Base-by-base conservation (phyloP, 2,329 filamentous ascomycete species). In the Monosporascus sp. region DNA sequence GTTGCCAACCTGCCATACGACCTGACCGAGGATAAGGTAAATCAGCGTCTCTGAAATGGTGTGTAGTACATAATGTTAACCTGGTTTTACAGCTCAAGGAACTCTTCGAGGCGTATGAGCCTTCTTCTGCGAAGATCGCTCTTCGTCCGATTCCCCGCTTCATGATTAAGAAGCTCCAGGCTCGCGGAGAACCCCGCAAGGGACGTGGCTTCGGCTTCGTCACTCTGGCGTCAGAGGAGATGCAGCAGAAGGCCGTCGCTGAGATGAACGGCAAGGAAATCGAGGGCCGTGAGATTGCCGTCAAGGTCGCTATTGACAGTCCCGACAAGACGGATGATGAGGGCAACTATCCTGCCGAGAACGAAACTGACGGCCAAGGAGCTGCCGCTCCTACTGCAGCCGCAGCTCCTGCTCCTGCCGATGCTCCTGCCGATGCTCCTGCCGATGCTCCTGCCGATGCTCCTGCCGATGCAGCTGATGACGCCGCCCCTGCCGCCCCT, bases 261-360 rank as follows among this genome's bases (percentile, higher is more conserved):
- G 94, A 99, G 82, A 99, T 99, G 94, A 97, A 99, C 77, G 94
- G 91, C 77, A 97, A 96, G 85, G 90, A 96, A 73, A 94, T 99
- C 63, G 94, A 97, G 74, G 94, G 93, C 60, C 93, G 94, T 68
- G 93, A 97, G 80, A 99, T 99, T 65, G 94, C 94, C 61, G 94
- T 99, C 83, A 99, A 99, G 89, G 92, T 99, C 71, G 94, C 94
- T 70, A 97, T 99, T 70, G 94, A 99, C 80, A 97, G 91, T 82
- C 94, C 94, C 60, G 93, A 95, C 77, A 99, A 97, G 88, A 86
- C 83, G 56, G 83, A 87, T 60, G 93, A 97, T 76, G 93, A 97
- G 71, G 84, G 88, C 68, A 87, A 80, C 66, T 75, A 74, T 58
- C 72, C 72, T 53, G 68, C 72, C 49, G 75, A 78, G 64, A 62